A percentile compares a stretch with the other conserved stretches of the same genome.
These are phyloP conservation scores for Colletotrichum agaves DNA, from an alignment of 2,329 filamentous ascomycete species.

Conservation along the genomic window DNA sequence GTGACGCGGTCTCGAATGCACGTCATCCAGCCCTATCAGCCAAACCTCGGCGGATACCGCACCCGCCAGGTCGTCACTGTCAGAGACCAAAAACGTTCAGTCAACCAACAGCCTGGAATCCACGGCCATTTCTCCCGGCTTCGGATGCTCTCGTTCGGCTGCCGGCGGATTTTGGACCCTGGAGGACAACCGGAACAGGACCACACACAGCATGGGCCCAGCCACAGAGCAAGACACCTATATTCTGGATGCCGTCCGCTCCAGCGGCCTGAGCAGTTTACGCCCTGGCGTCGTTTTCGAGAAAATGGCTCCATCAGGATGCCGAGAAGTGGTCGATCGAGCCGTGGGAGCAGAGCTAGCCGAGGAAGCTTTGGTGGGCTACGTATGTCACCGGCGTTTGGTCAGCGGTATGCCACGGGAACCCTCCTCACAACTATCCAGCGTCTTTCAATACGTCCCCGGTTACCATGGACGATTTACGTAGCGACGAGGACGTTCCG, in stretches of 20 bases:
- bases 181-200: constrained; percentile 54
- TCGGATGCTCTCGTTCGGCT: not conserved
- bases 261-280: constrained; percentile 58
- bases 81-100: not conserved
- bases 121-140: not conserved
- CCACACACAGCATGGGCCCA: constrained; percentile 57
- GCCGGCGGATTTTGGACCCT: constrained; percentile 44
- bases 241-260: constrained; percentile 58
- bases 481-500: constrained; percentile 54
- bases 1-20: constrained; percentile 46
- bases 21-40: constrained; percentile 42
- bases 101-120: not conserved
- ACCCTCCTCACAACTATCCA: constrained; percentile 55
- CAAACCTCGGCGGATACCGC: not conserved
- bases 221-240: constrained; percentile 59
- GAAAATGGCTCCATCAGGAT: constrained; percentile 56
- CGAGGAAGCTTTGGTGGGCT: constrained; percentile 59
- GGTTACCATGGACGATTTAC: constrained; percentile 54
- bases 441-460: constrained; percentile 53
- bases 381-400: constrained; percentile 55
- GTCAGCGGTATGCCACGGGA: constrained; percentile 58
- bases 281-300: constrained; percentile 56
- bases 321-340: constrained; percentile 54
- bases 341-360: constrained; percentile 54
- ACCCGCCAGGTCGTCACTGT: not conserved